Evolutionary conservation across 305 asterid species (phyloP).

Genomic region (Solanum hybrid): DNA sequence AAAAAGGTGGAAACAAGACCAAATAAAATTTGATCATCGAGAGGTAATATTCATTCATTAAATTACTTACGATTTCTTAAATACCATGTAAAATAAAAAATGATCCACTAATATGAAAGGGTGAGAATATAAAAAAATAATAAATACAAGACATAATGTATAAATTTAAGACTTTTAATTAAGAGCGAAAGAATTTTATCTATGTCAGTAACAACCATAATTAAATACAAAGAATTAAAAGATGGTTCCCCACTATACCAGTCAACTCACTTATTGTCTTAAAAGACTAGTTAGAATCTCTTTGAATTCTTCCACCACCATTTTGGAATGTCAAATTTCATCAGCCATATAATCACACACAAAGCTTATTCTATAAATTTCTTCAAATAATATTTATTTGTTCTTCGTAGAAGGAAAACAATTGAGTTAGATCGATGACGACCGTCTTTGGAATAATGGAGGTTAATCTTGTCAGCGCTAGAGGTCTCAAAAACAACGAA

Average conservation of each 20-base stretch:
- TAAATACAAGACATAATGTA: neutral
- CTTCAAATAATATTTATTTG: neutral
- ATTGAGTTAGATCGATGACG: neutral
- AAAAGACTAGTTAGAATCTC: neutral
- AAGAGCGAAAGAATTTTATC: neutral
- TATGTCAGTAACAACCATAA: neutral
- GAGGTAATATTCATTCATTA: neutral
- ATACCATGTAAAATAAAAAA: too few relatives aligned
- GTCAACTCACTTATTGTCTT: neutral
- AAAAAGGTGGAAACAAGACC: neutral
- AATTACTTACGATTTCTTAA: neutral
- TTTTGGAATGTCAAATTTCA: neutral
- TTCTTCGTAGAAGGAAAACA: neutral
- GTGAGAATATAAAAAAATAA: too few relatives aligned
- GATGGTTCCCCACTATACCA: neutral
- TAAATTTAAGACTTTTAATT: neutral
- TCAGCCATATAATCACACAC: neutral
- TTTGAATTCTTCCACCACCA: neutral
- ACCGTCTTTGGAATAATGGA: conserved; percentile 39
- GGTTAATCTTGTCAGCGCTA: conserved; percentile 52
- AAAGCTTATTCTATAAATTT: neutral
- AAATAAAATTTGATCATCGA: neutral
- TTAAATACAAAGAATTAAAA: neutral
- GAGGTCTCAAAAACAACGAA: conserved; percentile 47
- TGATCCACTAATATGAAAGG: too few relatives aligned